Evolutionary conservation across 139 green algal species (phyloP), one percentile per base, ranked within the genome.

Genomic region (Chlamydomonas sphaeroides): DNA sequence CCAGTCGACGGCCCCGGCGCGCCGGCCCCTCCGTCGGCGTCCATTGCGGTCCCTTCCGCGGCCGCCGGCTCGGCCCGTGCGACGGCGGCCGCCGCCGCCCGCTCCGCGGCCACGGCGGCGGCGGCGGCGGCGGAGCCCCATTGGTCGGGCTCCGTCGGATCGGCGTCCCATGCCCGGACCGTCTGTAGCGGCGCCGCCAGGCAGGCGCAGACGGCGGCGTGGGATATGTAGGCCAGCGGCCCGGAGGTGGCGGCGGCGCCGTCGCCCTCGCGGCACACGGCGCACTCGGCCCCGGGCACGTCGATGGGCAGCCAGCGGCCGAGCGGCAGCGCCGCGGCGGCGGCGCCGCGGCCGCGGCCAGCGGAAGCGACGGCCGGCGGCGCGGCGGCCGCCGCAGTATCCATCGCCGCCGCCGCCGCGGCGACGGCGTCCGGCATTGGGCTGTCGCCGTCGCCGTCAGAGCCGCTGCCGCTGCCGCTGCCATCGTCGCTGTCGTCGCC

Each of bases 221-320:
- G 76, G 3, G 76, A 62, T n/a, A 83, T 53, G n/a, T 49, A 65
- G 7, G 45, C 76, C 45, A 83, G 61, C 42, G 63, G 62, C 5
- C 75, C 75, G 14, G 26, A 35, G 56, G 30, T 25, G 14, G 39
- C 39, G 33, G 45, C 35, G 1, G 3, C 15, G 35, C 35, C 63
- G 23, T 30, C 26, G 5, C 76, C 76, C 76, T 83, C 76, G 1
- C 36, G 32, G 42, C 76, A 83, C 62, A 83, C 76, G 14, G 25
- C 62, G 26, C 76, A 83, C 45, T 83, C 45, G 21, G 76, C 59
- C 2, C 38, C 62, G 0, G 23, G 10, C 21, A 51, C 1, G 26
- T 83, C 62, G 63, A 83, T 41, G 1, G 74, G 39, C 28, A 70
- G 33, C 74, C 74, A 80, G 41, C 74, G 59, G 5, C 74, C 74